Percentiles rank a stretch among this genome's conserved stretches.
Evolutionary conservation across 2,329 filamentous ascomycete genomes (phyloP).

Genomic region (Fusarium sp.): DNA sequence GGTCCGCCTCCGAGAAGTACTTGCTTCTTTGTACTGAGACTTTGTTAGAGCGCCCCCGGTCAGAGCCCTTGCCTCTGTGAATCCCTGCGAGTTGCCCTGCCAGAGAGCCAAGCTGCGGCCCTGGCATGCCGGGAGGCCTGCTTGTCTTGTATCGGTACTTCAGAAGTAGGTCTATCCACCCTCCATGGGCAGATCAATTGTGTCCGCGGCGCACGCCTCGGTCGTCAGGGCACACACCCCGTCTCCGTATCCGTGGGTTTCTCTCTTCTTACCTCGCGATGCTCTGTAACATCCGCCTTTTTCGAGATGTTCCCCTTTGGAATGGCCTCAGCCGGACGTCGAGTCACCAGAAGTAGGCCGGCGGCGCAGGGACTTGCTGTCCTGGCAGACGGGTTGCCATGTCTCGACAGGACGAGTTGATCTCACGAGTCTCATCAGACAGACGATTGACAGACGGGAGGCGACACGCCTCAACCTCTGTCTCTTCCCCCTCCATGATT

Average conservation of each 20-base stretch:
- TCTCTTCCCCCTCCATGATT: slow-evolving; percentile 30
- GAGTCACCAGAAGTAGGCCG: neutral
- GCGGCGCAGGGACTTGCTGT: neutral
- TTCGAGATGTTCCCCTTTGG: slow-evolving; percentile 10
- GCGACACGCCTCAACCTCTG: slow-evolving; percentile 33
- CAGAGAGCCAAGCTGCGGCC: neutral
- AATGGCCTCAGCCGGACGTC: slow-evolving; percentile 2
- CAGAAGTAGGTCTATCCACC: neutral
- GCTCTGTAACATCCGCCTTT: slow-evolving; percentile 32
- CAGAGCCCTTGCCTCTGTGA: neutral
- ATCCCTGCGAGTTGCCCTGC: slow-evolving; percentile 9
- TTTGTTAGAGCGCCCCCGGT: slow-evolving; percentile 5
- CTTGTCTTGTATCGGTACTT: slow-evolving; percentile 14
- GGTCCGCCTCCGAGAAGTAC: neutral
- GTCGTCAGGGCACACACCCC: slow-evolving; percentile 7
- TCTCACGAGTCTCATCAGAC: neutral
- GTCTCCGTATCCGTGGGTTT: slow-evolving; percentile 16
- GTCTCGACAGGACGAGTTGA: neutral
- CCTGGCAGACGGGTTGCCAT: neutral
- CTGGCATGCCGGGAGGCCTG: slow-evolving; percentile 11
- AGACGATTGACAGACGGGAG: slow-evolving; percentile 14
- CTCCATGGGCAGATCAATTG: slow-evolving; percentile 23
- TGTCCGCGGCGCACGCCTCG: slow-evolving; percentile 25
- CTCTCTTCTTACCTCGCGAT: slow-evolving; percentile 9
- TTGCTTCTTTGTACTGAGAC: slow-evolving; percentile 18